Conservation (phyloP, 306 rosid genomes). For the Ceratonia siliqua region DNA sequence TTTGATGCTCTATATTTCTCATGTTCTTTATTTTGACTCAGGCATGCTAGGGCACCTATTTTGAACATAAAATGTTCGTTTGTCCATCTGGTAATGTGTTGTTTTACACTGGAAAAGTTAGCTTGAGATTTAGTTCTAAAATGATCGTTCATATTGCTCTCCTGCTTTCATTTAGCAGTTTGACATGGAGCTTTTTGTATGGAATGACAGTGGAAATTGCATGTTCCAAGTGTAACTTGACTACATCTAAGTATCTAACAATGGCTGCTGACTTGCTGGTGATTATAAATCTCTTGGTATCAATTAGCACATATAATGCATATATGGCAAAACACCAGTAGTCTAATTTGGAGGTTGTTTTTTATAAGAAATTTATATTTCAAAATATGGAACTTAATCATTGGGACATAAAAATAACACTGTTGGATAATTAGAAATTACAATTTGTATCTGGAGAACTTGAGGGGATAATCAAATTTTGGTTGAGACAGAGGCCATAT, state of each 20-base stretch:
- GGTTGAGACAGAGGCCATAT: not conserved
- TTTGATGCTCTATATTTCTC: conserved; percentile 10
- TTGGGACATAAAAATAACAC: not conserved
- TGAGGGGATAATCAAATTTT: not conserved
- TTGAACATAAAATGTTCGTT: not conserved
- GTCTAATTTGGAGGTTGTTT: conserved; percentile 1
- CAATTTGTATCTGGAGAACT: not conserved
- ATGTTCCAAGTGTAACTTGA: not conserved
- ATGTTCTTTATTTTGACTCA: not conserved
- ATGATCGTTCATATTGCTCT: not conserved
- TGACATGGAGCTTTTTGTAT: conserved; percentile 13
- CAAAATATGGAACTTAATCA: not conserved
- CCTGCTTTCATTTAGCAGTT: conserved; percentile 20
- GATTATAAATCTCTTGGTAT: conserved; percentile 6
- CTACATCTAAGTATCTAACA: conserved; percentile 11
- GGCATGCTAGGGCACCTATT: not conserved
- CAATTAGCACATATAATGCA: not conserved
- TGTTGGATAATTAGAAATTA: not conserved
- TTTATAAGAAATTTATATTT: not conserved
- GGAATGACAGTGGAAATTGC: not conserved
- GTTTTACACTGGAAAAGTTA: conserved; percentile 13
- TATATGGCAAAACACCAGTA: not conserved
- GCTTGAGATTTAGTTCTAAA: not conserved
- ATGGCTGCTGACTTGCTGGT: not conserved
- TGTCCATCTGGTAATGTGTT: conserved; percentile 1